Evolutionary conservation across 164 flowering plant genomes (phyloP).

Genomic region (Dillenia turbinata): DNA sequence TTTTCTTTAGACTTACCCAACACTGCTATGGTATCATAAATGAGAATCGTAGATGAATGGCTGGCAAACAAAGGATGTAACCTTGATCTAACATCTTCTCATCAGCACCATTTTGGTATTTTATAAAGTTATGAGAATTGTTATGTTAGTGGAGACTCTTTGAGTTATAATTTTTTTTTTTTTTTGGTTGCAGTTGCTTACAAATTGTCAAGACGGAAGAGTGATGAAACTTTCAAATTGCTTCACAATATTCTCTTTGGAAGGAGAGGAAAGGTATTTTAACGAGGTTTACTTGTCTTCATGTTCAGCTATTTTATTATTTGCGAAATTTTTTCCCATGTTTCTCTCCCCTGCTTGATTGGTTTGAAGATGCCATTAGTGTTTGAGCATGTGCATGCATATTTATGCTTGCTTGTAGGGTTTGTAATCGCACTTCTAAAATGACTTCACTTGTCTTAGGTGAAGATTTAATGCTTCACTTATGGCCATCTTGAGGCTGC

Average conservation of each 20-base stretch:
- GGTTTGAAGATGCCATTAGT: no score
- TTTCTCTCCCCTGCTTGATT: neutral
- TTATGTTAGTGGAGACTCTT: neutral
- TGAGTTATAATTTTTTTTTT: neutral
- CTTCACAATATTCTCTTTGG: slow-evolving; percentile 77
- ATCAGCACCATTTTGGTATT: no score
- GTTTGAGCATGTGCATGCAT: no score
- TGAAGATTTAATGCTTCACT: neutral
- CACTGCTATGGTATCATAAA: no score
- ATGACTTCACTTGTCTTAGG: neutral
- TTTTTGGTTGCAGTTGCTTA: slow-evolving; percentile 54
- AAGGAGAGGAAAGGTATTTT: slow-evolving; percentile 77
- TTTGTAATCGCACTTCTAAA: neutral
- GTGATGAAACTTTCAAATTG: slow-evolving; percentile 60
- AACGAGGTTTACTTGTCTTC: neutral
- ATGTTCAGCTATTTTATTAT: neutral
- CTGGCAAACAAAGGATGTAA: no score
- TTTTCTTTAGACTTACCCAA: no score
- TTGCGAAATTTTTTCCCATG: neutral
- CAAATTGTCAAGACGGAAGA: slow-evolving; percentile 68
- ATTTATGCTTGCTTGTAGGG: no score
- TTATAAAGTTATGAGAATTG: no score
- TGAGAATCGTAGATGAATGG: no score
- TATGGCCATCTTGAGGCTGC: no score
- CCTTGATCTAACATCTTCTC: no score